Base-by-base conservation (phyloP, 768 basidiomycete species). In the Naganishia randhawae region DNA sequence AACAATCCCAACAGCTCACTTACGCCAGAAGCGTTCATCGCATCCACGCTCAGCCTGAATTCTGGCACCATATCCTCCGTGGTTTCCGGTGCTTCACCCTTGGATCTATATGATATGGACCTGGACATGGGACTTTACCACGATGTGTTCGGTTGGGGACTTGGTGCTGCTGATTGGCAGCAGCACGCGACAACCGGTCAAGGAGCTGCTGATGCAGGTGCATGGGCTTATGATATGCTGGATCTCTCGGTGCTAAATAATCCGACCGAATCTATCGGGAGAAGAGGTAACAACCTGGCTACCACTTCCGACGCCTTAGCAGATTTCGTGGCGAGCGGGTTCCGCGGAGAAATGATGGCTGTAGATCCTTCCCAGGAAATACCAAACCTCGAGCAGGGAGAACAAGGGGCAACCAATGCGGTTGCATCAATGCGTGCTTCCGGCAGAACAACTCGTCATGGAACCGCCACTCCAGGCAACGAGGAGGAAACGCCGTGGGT, bases 401-500 rank as follows among this genome's bases (percentile, higher is more conserved):
- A 37, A 35, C 1, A 22, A 35, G 32, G 7, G 1, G 33, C n/a
- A 35, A n/a, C 54, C 1, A 27, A 61, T 27, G 7, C 27, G n/a
- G 22, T 42, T 14, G 37, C 57, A 14, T 61, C 57, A 14, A 25
- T 39, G n/a, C 19, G 57, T 25, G 37, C 57, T n/a, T 61, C 57
- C 25, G 57, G 57, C 13, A n/a, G 13, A 22, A 61, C 57, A 19
- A 61, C 57, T 19, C 29, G 57, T 9, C 57, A 61, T 2, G 57
- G 57, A 1, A 61, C 57, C 3, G 57, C 39, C 17, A 61, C 57
- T 6, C 57, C 57, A 22, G 57, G 57, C 10, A 61, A 61, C 17
- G 57, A 61, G 39, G 57, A 61, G 37, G 57, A 61, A 13, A 61
- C 57, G 6, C 57, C 57, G 13, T 61, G 57, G 57, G 57, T 61